Conservation (phyloP, 129 eudicot genomes). For the Arctium lappa region DNA sequence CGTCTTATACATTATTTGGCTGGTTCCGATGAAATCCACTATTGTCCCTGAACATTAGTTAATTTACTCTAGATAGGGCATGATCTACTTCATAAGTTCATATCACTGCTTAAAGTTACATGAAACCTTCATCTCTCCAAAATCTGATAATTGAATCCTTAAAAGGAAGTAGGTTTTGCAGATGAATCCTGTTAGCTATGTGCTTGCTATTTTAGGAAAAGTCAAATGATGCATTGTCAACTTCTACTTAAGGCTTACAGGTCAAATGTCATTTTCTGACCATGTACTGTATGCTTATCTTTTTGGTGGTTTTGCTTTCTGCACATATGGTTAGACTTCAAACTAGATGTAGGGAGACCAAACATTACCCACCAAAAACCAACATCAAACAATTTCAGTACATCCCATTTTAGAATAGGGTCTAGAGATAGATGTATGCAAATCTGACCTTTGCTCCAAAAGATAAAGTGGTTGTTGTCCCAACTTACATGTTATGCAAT, state of each 20-base stretch:
- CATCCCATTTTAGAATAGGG: too few species aligned
- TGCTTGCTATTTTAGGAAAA: not conserved
- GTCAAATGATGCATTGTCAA: conserved; percentile 2
- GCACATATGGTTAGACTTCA: not conserved
- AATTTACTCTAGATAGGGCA: too few species aligned
- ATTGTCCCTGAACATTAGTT: too few species aligned
- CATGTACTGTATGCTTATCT: not conserved
- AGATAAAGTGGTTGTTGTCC: too few species aligned
- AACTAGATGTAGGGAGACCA: not conserved
- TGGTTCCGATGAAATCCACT: too few species aligned
- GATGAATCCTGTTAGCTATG: not conserved
- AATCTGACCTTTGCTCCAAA: too few species aligned
- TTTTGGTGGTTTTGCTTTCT: not conserved
- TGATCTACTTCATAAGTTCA: not conserved
- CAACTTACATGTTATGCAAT: too few species aligned
- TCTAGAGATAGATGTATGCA: too few species aligned
- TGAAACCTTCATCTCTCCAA: not conserved
- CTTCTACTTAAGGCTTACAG: not conserved
- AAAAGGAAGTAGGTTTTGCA: not conserved
- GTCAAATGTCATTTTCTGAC: not conserved
- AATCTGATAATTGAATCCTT: not conserved
- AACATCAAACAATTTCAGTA: too few species aligned
- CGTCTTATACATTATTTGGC: too few species aligned
- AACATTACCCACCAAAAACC: too few species aligned
- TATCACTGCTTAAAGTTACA: not conserved